Evolutionary conservation across 2,329 filamentous ascomycete genomes (phyloP), one percentile per base, ranked within the genome.

Genomic region (Pseudocercospora ulei): DNA sequence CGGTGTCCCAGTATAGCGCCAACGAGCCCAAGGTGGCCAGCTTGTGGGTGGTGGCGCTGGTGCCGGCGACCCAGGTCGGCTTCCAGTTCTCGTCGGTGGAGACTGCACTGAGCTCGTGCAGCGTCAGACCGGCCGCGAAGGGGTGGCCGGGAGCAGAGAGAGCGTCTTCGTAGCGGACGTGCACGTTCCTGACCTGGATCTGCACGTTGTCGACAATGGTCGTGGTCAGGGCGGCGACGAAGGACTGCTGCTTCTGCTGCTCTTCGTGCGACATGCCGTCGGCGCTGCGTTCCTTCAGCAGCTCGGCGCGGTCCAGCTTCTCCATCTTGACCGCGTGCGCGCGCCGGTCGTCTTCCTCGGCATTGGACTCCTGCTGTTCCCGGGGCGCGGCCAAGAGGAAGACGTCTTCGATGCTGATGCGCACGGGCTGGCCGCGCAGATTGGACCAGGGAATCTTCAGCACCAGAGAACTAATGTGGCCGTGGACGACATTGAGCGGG

Each of bases 171-270:
- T 98, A 99, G 53, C 90, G 83, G 48, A 98, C 76, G 61, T 99
- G 90, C 44, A 99, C 94, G 60, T 96, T 98, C 70, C 94, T 96
- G 62, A 99, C 79, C 14, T 82, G 90, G 53, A 98, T 84, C 62
- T 99, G 90, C 25, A 99, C 71, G 57, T 99, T 99, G 70, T 98
- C 90, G 57, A 96, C 85, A 56, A 99, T 93, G 53, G 94, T 94
- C 23, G 88, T 94, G 31, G 88, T 79, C 51, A 99, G 65, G 60
- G 87, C 96, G 53, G 93, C 80, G 3, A 87, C 95, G 57, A 99
- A 98, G 62, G 85, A 95, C 68, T 98, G 88, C 60, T 83, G 95
- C 66, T 93, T 93, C 63, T 94, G 82, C 62, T 96, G 84, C 60
- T 99, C 90, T 60, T 98, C 90, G 50, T 80, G 78, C 56, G 82